These are phyloP conservation scores for Anacardium occidentale DNA, from an alignment of 345 rosid genomes.

Conservation along the genomic window DNA sequence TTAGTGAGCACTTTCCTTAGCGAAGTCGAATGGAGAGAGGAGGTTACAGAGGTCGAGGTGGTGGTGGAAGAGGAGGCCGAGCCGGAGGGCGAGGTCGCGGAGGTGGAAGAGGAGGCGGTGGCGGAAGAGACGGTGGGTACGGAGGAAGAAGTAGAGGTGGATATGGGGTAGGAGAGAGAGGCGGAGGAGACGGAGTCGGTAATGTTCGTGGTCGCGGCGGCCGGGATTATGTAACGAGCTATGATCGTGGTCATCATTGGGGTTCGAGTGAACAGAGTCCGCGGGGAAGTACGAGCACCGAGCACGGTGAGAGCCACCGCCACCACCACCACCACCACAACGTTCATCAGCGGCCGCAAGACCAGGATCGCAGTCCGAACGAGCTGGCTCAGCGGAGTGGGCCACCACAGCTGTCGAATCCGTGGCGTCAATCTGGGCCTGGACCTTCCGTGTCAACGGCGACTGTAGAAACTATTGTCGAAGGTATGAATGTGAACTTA, in stretches of 20 bases:
- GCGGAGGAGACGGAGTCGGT: neutral
- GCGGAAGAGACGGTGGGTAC: neutral
- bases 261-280: too few species aligned
- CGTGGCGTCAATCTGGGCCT: neutral
- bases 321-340: neutral
- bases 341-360: too few species aligned
- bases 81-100: conserved; percentile 19
- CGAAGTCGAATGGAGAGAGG: conserved; percentile 52
- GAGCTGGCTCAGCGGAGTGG: neutral
- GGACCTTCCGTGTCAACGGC: neutral
- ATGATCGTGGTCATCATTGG: too few species aligned
- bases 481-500: neutral
- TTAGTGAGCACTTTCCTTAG: conserved; percentile 17
- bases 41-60: conserved; percentile 29
- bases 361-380: neutral
- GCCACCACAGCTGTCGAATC: neutral
- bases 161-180: neutral
- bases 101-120: neutral
- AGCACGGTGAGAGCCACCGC: neutral
- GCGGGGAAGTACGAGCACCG: neutral
- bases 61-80: conserved; percentile 15
- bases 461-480: neutral
- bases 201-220: neutral
- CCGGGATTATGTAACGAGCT: neutral
- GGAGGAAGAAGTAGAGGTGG: conserved; percentile 12